A percentile compares a stretch with the other conserved stretches of the same genome.
phyloP scores from a whole-genome alignment of 805 yeast genomes.

The Candida dajiaensis region DNA sequence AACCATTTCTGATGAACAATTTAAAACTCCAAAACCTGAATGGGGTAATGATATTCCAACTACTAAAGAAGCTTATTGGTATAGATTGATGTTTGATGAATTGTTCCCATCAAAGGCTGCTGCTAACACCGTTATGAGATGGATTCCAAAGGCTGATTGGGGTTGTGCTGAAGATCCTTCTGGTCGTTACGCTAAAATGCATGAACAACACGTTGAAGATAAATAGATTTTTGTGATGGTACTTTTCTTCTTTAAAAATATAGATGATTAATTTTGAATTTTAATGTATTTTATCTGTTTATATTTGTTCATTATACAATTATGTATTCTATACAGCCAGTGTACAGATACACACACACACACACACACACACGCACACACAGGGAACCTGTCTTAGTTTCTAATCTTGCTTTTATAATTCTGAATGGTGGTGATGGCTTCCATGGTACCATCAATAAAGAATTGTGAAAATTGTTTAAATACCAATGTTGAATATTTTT shows the following conservation, averaged over 20 bases:
- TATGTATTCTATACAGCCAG: background rate
- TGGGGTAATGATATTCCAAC: slow-evolving; percentile 96
- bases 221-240: slow-evolving; percentile 1
- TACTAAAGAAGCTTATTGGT: slow-evolving; percentile 99
- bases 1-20: slow-evolving; percentile 81
- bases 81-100: slow-evolving; percentile 93
- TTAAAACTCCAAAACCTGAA: slow-evolving; percentile 84
- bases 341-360: no score
- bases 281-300: background rate
- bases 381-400: no score
- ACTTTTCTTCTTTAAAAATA: background rate
- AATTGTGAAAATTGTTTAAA: slow-evolving; percentile 14
- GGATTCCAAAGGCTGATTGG: slow-evolving; percentile 99
- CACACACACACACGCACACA: no score
- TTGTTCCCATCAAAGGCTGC: slow-evolving; percentile 88
- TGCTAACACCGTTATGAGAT: slow-evolving; percentile 95
- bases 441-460: slow-evolving; percentile 6
- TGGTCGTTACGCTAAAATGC: slow-evolving; percentile 92
- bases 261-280: background rate
- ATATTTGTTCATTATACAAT: background rate
- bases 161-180: slow-evolving; percentile 99
- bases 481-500: slow-evolving; percentile 11
- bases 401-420: background rate
- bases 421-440: slow-evolving; percentile 4
- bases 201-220: slow-evolving; percentile 55